phyloP scores from a whole-genome alignment of 148 eudicot genomes.

The Camellia granthamiana region DNA sequence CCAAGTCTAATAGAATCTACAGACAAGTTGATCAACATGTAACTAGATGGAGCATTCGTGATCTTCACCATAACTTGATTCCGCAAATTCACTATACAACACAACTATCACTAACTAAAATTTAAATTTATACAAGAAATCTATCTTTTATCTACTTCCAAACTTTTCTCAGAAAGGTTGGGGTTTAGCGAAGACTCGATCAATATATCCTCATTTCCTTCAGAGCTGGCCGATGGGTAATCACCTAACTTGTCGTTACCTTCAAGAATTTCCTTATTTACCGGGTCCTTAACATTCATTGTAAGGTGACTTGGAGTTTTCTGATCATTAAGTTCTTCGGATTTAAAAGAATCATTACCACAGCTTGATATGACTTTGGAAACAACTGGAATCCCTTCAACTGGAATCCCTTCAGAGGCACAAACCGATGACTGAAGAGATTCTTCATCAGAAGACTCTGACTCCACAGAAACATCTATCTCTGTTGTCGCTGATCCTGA shows the following conservation, averaged over 20 bases:
- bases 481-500: constrained; percentile 4
- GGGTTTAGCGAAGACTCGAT: background rate
- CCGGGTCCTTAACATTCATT: background rate
- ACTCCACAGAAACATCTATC: constrained; percentile 18
- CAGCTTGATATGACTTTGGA: too few relatives aligned
- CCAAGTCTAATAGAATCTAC: background rate
- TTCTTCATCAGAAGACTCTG: constrained; percentile 50
- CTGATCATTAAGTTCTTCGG: constrained; percentile 12
- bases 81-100: constrained; percentile 5
- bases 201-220: background rate
- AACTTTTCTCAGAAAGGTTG: constrained; percentile 14
- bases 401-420: constrained; percentile 21
- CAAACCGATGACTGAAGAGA: constrained; percentile 32
- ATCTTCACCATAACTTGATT: background rate
- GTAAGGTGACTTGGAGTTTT: constrained; percentile 11
- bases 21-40: background rate
- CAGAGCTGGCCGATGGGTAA: background rate
- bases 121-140: background rate
- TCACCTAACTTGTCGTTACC: constrained; percentile 3
- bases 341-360: constrained; percentile 11
- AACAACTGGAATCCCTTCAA: background rate
- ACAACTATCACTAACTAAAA: background rate
- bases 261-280: background rate
- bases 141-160: background rate
- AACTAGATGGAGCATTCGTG: constrained; percentile 1